A percentile compares a stretch with the other conserved stretches of the same genome.
Conservation (phyloP, 129 eudicot genomes). For the Chrysanthemum makinoi region DNA sequence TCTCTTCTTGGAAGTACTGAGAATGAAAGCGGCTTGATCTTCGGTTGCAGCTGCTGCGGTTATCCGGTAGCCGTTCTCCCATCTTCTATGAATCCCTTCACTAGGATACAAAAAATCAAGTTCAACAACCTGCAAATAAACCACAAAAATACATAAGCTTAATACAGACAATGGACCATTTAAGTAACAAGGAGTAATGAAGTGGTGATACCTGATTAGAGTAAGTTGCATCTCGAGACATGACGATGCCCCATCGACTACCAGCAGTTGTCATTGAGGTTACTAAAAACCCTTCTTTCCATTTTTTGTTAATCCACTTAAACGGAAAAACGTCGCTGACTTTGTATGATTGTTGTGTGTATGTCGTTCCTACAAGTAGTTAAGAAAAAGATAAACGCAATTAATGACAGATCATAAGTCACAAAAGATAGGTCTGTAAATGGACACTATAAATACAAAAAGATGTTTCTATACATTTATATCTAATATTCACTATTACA, state of each 20-base stretch:
- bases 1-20: slow-evolving; percentile 57
- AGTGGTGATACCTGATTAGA: slow-evolving; percentile 52
- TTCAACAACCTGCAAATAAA: slow-evolving; percentile 63
- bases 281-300: slow-evolving; percentile 84
- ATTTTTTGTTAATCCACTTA: slow-evolving; percentile 87
- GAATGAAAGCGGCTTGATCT: slow-evolving; percentile 81
- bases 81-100: slow-evolving; percentile 83
- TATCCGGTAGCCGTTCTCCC: slow-evolving; percentile 80
- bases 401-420: too few relatives aligned
- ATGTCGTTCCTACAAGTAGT: slow-evolving; percentile 50
- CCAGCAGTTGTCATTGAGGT: slow-evolving; percentile 88
- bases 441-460: too few relatives aligned
- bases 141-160: background rate
- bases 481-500: too few relatives aligned
- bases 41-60: slow-evolving; percentile 82
- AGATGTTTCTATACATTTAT: too few relatives aligned
- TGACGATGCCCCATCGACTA: slow-evolving; percentile 76
- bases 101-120: slow-evolving; percentile 87
- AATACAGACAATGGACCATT: background rate
- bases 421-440: too few relatives aligned
- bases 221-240: slow-evolving; percentile 81
- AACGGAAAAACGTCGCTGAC: slow-evolving; percentile 83
- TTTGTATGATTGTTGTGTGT: slow-evolving; percentile 78
- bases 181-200: background rate
- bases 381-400: too few relatives aligned